These are phyloP conservation scores for Colletotrichum higginsianum DNA, from an alignment of 2,329 filamentous ascomycete species.

Conservation along the genomic window DNA sequence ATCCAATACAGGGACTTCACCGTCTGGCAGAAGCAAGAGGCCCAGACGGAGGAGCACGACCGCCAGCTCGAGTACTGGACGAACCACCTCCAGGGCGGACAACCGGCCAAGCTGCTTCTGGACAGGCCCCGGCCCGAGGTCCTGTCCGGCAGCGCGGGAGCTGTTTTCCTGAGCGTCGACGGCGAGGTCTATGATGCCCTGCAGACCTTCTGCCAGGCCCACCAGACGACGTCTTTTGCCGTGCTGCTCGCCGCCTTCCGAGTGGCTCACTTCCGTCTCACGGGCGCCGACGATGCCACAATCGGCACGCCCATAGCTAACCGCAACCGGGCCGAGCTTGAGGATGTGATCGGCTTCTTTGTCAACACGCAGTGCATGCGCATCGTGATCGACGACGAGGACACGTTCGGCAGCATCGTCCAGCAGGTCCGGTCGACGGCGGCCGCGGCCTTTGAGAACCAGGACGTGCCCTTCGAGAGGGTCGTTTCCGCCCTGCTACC, in stretches of 20 bases:
- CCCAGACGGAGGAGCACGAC: background rate
- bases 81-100: conserved; percentile 50
- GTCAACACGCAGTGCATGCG: conserved; percentile 46
- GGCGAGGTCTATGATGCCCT: conserved; percentile 19
- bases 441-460: conserved; percentile 41
- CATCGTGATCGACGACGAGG: conserved; percentile 21
- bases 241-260: conserved; percentile 41
- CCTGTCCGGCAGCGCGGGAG: conserved; percentile 36
- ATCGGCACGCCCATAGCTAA: conserved; percentile 41
- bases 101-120: background rate
- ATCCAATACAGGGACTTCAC: conserved; percentile 1
- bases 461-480: conserved; percentile 40
- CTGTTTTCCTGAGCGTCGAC: conserved; percentile 29
- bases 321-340: conserved; percentile 21
- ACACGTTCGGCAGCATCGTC: conserved; percentile 16
- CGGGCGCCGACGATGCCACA: conserved; percentile 32
- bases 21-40: background rate
- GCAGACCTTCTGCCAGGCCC: conserved; percentile 33
- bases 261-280: conserved; percentile 40
- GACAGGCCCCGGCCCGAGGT: conserved; percentile 40
- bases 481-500: conserved; percentile 17
- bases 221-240: conserved; percentile 28
- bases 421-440: conserved; percentile 23
- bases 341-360: conserved; percentile 45
- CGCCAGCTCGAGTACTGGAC: conserved; percentile 11